Conservation (phyloP, 108 stramenopile genomes). For the Skeletonema costatum region DNA sequence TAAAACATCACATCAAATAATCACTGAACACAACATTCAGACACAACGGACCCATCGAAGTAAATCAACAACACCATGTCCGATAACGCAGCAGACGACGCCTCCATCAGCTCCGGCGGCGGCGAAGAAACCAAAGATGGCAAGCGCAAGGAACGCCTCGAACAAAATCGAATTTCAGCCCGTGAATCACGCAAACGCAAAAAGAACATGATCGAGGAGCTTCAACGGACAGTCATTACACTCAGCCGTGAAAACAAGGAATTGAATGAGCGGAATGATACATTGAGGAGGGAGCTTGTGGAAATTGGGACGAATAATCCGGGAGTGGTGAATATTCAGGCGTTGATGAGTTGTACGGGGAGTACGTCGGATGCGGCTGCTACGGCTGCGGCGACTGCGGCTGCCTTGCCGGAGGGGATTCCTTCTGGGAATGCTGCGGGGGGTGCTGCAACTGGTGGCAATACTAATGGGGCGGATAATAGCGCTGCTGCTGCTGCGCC, state of each 20-base stretch:
- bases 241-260: conserved; percentile 86
- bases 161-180: conserved; percentile 90
- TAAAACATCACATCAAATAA: no score
- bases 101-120: conserved; percentile 3
- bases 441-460: background rate
- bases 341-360: conserved; percentile 52
- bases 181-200: conserved; percentile 87
- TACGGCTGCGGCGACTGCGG: conserved; percentile 1
- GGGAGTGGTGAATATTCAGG: conserved; percentile 71
- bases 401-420: background rate
- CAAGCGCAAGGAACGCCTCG: conserved; percentile 84
- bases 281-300: conserved; percentile 66
- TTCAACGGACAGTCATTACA: conserved; percentile 86
- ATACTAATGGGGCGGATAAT: conserved; percentile 2
- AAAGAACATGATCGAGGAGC: conserved; percentile 91
- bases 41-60: no score
- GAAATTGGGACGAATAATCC: conserved; percentile 87
- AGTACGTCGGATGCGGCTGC: background rate
- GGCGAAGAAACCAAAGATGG: conserved; percentile 30
- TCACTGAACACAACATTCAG: no score
- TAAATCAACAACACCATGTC: background rate
- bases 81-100: conserved; percentile 23
- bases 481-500: conserved; percentile 4
- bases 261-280: conserved; percentile 80
- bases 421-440: background rate